Conservation (phyloP, 192 early-diverging fungal species). For the Phycomyces blakesleeanus region DNA sequence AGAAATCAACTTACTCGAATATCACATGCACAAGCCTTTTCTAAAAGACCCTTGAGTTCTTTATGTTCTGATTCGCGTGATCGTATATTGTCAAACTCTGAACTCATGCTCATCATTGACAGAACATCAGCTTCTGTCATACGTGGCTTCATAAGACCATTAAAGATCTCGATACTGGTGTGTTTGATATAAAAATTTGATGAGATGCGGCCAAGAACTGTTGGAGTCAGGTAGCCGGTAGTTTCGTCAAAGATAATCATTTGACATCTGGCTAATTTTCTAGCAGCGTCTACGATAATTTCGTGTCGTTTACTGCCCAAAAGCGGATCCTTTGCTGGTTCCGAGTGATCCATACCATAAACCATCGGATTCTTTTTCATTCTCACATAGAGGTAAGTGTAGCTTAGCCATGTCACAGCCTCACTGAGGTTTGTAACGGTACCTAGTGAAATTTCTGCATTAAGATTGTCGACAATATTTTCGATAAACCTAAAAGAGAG, state of each 20-base stretch:
- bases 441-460: slow-evolving; percentile 94
- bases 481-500: slow-evolving; percentile 60
- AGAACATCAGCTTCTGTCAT: slow-evolving; percentile 96
- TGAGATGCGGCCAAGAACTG: slow-evolving; percentile 90
- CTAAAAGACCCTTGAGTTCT: slow-evolving; percentile 71
- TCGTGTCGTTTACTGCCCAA: slow-evolving; percentile 79
- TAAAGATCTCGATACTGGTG: slow-evolving; percentile 85
- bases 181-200: slow-evolving; percentile 91
- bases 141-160: slow-evolving; percentile 73
- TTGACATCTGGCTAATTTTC: slow-evolving; percentile 71
- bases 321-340: slow-evolving; percentile 73
- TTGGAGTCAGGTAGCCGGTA: slow-evolving; percentile 80
- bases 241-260: slow-evolving; percentile 91
- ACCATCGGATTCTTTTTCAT: slow-evolving; percentile 94
- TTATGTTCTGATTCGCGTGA: slow-evolving; percentile 83
- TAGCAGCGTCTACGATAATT: slow-evolving; percentile 74
- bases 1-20: slow-evolving; percentile 77
- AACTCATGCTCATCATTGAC: slow-evolving; percentile 81
- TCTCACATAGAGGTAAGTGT: slow-evolving; percentile 94
- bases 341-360: slow-evolving; percentile 84
- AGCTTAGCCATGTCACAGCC: slow-evolving; percentile 94
- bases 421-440: slow-evolving; percentile 95
- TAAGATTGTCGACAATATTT: slow-evolving; percentile 89
- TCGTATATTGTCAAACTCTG: slow-evolving; percentile 94
- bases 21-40: slow-evolving; percentile 76